Evolutionary conservation across 768 basidiomycete species (phyloP), one percentile per base, ranked within the genome.

Genomic region (Crepidotus variabilis): DNA sequence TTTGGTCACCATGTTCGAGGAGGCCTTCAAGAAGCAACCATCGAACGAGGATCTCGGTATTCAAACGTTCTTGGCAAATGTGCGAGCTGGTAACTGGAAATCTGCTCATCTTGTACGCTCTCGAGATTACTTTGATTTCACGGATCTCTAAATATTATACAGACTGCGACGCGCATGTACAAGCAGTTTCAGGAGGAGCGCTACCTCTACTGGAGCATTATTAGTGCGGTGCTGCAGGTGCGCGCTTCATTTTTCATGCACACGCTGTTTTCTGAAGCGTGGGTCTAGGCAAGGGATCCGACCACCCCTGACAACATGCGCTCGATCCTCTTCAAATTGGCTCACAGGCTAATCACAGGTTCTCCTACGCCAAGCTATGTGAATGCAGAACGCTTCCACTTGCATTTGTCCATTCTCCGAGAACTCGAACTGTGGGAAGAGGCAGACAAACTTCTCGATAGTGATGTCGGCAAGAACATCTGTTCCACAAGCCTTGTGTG

Each of bases 51-150:
- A 94, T 58, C 82, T 92, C 8, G 92, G 87, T 20, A 80, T 81
- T 21, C 91, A 94, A 67, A 86, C 88, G 0, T 94, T 94, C 75
- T 89, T 92, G 66, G 90, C 92, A 18, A 89, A 92, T 65, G 83
- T 88, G 33, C 83, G 90, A 57, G 83, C 87, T 32, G 80, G 80
- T 14, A 85, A 89, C 61, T 94, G 92, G 92, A 94, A 92, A 69
- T 81, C 85, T 47, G 90, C 89, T 21, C 92, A 94, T 68, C 86
- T 87, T 76, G 90, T 89, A 63, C 55, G 66, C 56, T 24, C 20
- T 52, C 56, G 50, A 36, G 2, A 24, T n/a, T 48, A 8, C 28
- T 23, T 24, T 13, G 55, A 18, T 48, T 23, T 16, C 33, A 43
- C 35, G 55, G 23, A 60, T 58, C 34, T 55, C 24, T 10, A 56